Conservation (phyloP, 2,329 filamentous ascomycete species). For the Cladosporium velox region DNA sequence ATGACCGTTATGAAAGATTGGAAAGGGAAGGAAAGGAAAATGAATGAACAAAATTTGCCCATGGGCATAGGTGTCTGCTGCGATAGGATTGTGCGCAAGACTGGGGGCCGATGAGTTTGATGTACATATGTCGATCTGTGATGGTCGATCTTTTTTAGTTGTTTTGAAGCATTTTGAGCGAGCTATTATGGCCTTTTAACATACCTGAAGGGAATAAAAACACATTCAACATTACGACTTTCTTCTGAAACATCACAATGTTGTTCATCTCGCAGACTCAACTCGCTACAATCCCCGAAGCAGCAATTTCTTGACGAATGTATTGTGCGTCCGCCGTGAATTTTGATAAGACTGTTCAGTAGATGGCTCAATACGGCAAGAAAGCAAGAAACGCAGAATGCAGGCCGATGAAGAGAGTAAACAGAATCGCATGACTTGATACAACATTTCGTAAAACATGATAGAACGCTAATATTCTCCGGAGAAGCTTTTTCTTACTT, state of each 20-base stretch:
- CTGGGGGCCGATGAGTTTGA: not conserved
- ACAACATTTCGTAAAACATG: not conserved
- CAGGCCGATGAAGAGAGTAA: no score
- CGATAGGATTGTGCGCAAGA: not conserved
- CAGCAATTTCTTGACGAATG: no score
- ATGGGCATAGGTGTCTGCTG: not conserved
- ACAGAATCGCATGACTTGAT: not conserved
- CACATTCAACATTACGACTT: not conserved
- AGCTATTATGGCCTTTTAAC: not conserved
- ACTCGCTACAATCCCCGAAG: no score
- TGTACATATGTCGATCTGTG: not conserved
- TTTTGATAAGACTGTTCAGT: no score
- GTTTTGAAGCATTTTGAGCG: not conserved
- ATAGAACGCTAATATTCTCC: no score
- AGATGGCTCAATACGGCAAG: no score
- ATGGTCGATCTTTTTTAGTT: not conserved
- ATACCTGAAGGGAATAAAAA: not conserved
- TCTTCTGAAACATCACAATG: not conserved
- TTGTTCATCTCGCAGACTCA: no score
- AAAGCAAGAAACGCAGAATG: no score
- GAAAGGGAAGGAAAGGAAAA: not conserved
- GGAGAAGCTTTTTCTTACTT: conserved; percentile 7
- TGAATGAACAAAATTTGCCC: not conserved
- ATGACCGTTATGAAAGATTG: not conserved
- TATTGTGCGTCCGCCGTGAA: no score